phyloP scores from a whole-genome alignment of 306 rosid species.

The Acacia crassicarpa region DNA sequence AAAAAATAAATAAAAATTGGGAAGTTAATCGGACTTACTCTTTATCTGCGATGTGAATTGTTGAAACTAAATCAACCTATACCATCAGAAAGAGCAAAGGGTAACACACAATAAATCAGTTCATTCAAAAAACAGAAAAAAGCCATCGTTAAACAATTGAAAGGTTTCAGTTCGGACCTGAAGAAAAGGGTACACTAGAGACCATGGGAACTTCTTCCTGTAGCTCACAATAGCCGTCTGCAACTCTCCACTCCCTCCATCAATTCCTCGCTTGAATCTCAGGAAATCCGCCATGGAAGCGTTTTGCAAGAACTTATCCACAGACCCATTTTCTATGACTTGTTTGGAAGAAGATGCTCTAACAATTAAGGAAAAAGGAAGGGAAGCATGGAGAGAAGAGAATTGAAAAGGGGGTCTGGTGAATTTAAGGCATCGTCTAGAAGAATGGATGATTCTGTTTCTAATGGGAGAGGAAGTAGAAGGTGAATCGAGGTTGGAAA shows the following conservation, averaged over 20 bases:
- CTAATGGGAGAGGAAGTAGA: slow-evolving; percentile 41
- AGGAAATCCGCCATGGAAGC: slow-evolving; percentile 89
- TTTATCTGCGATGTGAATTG: slow-evolving; percentile 95
- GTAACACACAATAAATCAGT: slow-evolving; percentile 14
- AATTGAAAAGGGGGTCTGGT: slow-evolving; percentile 30
- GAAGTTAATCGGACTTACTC: slow-evolving; percentile 63
- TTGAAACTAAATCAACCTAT: slow-evolving; percentile 97
- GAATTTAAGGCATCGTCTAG: slow-evolving; percentile 29
- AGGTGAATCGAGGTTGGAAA: slow-evolving; percentile 45
- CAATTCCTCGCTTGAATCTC: slow-evolving; percentile 67
- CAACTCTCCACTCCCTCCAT: slow-evolving; percentile 60
- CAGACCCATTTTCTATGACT: slow-evolving; percentile 59
- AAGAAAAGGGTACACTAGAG: slow-evolving; percentile 72
- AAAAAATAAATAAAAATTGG: neutral
- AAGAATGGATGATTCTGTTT: slow-evolving; percentile 38
- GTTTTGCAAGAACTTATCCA: slow-evolving; percentile 57
- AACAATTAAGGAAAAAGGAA: slow-evolving; percentile 1
- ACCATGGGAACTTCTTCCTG: slow-evolving; percentile 86
- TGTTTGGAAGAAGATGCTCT: slow-evolving; percentile 43
- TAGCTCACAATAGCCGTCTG: slow-evolving; percentile 88
- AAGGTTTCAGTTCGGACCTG: slow-evolving; percentile 44
- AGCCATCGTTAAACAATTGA: neutral
- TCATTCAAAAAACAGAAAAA: neutral
- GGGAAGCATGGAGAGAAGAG: slow-evolving; percentile 24
- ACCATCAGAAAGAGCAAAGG: slow-evolving; percentile 33